phyloP scores from a whole-genome alignment of 1,139 yeast species.

The Saccharomyces hybrid region DNA sequence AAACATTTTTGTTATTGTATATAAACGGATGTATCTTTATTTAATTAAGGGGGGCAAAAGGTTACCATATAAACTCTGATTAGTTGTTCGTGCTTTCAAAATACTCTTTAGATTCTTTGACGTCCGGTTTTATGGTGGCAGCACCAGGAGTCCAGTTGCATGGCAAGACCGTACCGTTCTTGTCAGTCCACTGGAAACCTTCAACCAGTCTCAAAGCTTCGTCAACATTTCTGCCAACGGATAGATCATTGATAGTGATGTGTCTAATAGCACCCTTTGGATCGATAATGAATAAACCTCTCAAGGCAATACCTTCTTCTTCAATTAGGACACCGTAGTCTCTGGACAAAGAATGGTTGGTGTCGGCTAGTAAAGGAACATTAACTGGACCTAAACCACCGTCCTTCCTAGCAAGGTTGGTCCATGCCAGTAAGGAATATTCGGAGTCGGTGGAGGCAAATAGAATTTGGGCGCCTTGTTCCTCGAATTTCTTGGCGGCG shows the following conservation, averaged over 20 bases:
- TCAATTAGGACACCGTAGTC: slow-evolving; percentile 96
- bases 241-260: slow-evolving; percentile 93
- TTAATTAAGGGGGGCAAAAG: not conserved
- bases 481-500: slow-evolving; percentile 82
- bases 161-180: slow-evolving; percentile 97
- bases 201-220: slow-evolving; percentile 95
- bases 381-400: slow-evolving; percentile 96
- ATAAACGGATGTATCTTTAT: not conserved
- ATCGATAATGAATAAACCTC: slow-evolving; percentile 96
- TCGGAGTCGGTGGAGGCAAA: slow-evolving; percentile 98
- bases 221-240: slow-evolving; percentile 97
- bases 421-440: slow-evolving; percentile 96
- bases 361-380: slow-evolving; percentile 92
- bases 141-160: slow-evolving; percentile 99
- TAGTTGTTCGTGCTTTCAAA: slow-evolving; percentile 25
- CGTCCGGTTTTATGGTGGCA: slow-evolving; percentile 87
- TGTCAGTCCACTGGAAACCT: slow-evolving; percentile 98
- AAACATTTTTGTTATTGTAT: not conserved
- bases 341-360: slow-evolving; percentile 87
- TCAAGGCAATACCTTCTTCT: slow-evolving; percentile 92
- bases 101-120: slow-evolving; percentile 55
- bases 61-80: not conserved
- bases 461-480: slow-evolving; percentile 78
- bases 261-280: slow-evolving; percentile 93
- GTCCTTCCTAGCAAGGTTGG: slow-evolving; percentile 89